phyloP scores from a whole-genome alignment of 495 filamentous ascomycete species.

The Penicillium paxilli region DNA sequence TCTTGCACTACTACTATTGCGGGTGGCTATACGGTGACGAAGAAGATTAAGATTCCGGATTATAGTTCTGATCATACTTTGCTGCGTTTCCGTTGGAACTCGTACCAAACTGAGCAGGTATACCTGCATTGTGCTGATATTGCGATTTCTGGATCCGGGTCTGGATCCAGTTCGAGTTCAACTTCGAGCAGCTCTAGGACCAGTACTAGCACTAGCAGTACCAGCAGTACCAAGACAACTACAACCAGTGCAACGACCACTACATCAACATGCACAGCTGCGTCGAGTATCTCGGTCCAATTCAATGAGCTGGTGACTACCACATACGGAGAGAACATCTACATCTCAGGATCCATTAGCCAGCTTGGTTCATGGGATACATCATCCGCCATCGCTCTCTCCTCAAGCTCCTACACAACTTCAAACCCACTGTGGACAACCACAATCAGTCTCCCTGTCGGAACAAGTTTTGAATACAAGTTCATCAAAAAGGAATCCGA shows the following conservation, averaged over 20 bases:
- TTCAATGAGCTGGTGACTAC: conserved; percentile 8
- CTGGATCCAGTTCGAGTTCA: not conserved
- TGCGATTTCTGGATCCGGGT: conserved; percentile 30
- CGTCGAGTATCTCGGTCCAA: not conserved
- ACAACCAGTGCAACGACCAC: conserved; percentile 1
- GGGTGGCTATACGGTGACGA: conserved; percentile 55
- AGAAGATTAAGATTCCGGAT: conserved; percentile 53
- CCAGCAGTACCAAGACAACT: not conserved
- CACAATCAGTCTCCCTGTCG: conserved; percentile 46
- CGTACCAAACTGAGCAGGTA: conserved; percentile 55
- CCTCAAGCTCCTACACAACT: conserved; percentile 48
- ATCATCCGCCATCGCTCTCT: conserved; percentile 45
- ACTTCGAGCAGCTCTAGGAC: not conserved
- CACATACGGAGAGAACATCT: conserved; percentile 28
- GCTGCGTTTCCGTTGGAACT: conserved; percentile 57
- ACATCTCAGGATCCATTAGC: conserved; percentile 51
- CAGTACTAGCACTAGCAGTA: not conserved
- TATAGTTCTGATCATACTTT: conserved; percentile 49
- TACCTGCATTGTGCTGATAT: conserved; percentile 59
- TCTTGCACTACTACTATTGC: conserved; percentile 54
- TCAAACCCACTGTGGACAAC: conserved; percentile 56
- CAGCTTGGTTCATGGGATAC: conserved; percentile 57
- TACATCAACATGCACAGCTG: conserved; percentile 1
- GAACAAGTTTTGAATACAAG: conserved; percentile 61
- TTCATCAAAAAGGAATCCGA: conserved; percentile 56